phyloP scores from a whole-genome alignment of 768 basidiomycete genomes.

The Termitomyces sp. region DNA sequence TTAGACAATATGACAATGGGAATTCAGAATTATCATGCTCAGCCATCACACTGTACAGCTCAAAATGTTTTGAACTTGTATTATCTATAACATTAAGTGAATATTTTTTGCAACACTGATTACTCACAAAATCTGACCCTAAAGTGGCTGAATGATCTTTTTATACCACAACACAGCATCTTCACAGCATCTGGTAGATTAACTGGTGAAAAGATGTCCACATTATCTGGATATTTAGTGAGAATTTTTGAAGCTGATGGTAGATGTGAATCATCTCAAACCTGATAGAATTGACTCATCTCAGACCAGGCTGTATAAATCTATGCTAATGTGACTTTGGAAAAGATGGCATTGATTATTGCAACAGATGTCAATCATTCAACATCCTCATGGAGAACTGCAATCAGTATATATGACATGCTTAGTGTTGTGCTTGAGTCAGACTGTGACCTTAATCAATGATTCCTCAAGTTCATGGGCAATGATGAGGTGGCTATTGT shows the following conservation, averaged over 20 bases:
- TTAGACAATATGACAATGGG: constrained; percentile 19
- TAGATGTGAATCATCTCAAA: constrained; percentile 17
- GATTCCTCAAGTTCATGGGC: not conserved
- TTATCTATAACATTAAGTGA: constrained; percentile 10
- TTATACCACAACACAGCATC: constrained; percentile 21
- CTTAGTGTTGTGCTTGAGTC: not conserved
- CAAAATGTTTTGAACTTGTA: constrained; percentile 22
- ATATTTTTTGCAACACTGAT: not conserved
- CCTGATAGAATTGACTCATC: constrained; percentile 23
- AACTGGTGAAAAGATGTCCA: constrained; percentile 17
- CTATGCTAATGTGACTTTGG: not conserved
- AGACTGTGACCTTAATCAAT: not conserved
- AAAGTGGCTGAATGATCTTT: constrained; percentile 11
- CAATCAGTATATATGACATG: not conserved
- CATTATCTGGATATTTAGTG: constrained; percentile 15
- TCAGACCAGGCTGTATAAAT: constrained; percentile 14
- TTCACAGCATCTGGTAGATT: constrained; percentile 18
- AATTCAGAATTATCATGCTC: constrained; percentile 22
- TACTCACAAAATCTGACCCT: constrained; percentile 15
- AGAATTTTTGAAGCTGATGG: constrained; percentile 20
- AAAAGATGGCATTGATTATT: not conserved
- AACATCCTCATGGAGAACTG: not conserved
- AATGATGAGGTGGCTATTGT: not conserved
- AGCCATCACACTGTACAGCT: constrained; percentile 20
- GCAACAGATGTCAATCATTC: not conserved